Conservation (phyloP, 352 stramenopile species). For the Globisporangium perplexum region DNA sequence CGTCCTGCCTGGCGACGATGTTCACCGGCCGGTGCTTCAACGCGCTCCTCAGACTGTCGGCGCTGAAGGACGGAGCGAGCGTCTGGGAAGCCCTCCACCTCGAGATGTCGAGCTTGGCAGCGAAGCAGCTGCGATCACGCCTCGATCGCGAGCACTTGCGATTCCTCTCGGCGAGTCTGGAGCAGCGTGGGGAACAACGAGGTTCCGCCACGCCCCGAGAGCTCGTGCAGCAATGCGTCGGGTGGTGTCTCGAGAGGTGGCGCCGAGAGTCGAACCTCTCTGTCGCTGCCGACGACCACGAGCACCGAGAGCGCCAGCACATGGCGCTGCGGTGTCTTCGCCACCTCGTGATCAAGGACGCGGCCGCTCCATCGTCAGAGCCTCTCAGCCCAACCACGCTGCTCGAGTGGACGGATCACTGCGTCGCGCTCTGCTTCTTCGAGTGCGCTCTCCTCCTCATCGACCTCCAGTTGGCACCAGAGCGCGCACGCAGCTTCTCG, state of each 20-base stretch:
- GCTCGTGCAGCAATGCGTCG: slow-evolving; percentile 3
- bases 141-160: slow-evolving; percentile 23
- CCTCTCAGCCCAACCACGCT: not conserved
- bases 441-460: slow-evolving; percentile 22
- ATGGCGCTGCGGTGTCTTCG: not conserved
- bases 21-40: slow-evolving; percentile 10
- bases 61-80: not conserved
- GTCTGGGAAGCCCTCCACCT: not conserved
- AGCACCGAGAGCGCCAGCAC: slow-evolving; percentile 3
- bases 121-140: not conserved
- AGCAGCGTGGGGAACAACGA: not conserved
- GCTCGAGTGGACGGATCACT: slow-evolving; percentile 14
- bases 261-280: not conserved
- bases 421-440: slow-evolving; percentile 17
- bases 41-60: not conserved
- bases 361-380: not conserved
- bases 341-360: not conserved
- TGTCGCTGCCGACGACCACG: not conserved
- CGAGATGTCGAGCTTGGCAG: not conserved
- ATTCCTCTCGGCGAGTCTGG: slow-evolving; percentile 13
- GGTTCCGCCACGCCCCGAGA: not conserved
- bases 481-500: not conserved
- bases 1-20: not conserved
- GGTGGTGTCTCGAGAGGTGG: slow-evolving; percentile 1
- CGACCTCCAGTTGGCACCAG: slow-evolving; percentile 2